A percentile compares a stretch with the other conserved stretches of the same genome.
Evolutionary conservation across 805 yeast genomes (phyloP).

Genomic region (Blastobotrys peoriensis): DNA sequence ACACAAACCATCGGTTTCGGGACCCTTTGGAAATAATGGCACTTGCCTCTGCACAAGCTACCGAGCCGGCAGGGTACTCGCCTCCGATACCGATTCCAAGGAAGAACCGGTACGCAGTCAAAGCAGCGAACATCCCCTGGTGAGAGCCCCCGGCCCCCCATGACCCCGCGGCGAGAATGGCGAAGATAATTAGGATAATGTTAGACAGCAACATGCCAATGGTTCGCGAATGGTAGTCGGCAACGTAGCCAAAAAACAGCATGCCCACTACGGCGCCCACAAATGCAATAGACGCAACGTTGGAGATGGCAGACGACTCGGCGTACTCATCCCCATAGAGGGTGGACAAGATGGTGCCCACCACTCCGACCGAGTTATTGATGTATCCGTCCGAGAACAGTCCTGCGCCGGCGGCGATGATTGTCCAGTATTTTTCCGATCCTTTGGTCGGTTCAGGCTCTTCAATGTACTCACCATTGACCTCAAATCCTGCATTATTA

Average conservation of each 20-base stretch:
- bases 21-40: slow-evolving; percentile 69
- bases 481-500: neutral
- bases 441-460: slow-evolving; percentile 3
- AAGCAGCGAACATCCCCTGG: slow-evolving; percentile 73
- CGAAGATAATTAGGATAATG: slow-evolving; percentile 63
- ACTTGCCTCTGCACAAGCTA: slow-evolving; percentile 89
- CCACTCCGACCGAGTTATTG: slow-evolving; percentile 76
- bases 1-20: slow-evolving; percentile 81
- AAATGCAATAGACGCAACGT: slow-evolving; percentile 82
- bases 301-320: slow-evolving; percentile 62
- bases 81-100: slow-evolving; percentile 92
- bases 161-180: slow-evolving; percentile 74
- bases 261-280: slow-evolving; percentile 90
- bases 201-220: slow-evolving; percentile 79
- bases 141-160: slow-evolving; percentile 76
- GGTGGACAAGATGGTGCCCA: slow-evolving; percentile 57
- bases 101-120: slow-evolving; percentile 80
- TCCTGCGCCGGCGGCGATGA: slow-evolving; percentile 85
- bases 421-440: slow-evolving; percentile 50
- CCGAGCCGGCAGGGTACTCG: slow-evolving; percentile 90
- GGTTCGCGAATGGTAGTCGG: slow-evolving; percentile 78
- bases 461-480: neutral
- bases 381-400: slow-evolving; percentile 90
- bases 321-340: slow-evolving; percentile 63
- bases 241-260: slow-evolving; percentile 68